A percentile compares a stretch with the other conserved stretches of the same genome.
These are phyloP conservation scores for Phytophthora vignae DNA, from an alignment of 352 stramenopile genomes.

Conservation along the genomic window DNA sequence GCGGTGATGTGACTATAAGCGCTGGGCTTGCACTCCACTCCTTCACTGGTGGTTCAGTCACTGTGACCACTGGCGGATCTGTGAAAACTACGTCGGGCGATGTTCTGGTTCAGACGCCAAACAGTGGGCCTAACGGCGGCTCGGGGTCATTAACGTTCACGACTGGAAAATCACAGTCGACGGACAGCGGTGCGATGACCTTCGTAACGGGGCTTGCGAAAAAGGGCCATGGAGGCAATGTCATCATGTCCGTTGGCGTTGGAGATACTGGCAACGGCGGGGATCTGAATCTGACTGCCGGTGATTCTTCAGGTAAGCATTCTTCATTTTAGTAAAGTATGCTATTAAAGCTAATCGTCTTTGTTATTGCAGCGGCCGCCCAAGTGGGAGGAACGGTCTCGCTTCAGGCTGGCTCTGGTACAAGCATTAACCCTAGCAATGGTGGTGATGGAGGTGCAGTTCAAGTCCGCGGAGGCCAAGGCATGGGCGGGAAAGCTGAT, in stretches of 20 bases:
- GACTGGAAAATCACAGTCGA: constrained; percentile 29
- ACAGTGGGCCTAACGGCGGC: constrained; percentile 53
- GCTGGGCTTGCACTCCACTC: constrained; percentile 76
- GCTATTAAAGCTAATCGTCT: background rate
- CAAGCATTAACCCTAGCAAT: constrained; percentile 51
- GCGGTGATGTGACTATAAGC: constrained; percentile 66
- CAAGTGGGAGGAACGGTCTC: constrained; percentile 55
- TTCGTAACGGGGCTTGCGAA: constrained; percentile 35
- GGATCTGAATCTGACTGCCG: constrained; percentile 66
- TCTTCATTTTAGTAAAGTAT: constrained; percentile 2
- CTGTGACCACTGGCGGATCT: constrained; percentile 66
- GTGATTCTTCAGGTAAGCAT: constrained; percentile 64
- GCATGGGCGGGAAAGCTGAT: constrained; percentile 49
- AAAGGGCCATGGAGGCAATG: constrained; percentile 36
- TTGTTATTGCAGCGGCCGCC: constrained; percentile 43
- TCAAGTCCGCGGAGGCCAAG: constrained; percentile 64
- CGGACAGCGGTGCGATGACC: constrained; percentile 34
- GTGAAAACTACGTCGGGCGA: constrained; percentile 65
- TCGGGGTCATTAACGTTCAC: constrained; percentile 52
- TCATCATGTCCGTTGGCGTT: constrained; percentile 33
- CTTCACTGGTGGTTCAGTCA: constrained; percentile 59
- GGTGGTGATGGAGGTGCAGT: constrained; percentile 70
- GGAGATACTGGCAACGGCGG: constrained; percentile 36
- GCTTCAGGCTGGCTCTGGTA: constrained; percentile 62
- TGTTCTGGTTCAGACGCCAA: constrained; percentile 65